Conservation (phyloP, 805 yeast genomes). For the Suhomyces faveliae region DNA sequence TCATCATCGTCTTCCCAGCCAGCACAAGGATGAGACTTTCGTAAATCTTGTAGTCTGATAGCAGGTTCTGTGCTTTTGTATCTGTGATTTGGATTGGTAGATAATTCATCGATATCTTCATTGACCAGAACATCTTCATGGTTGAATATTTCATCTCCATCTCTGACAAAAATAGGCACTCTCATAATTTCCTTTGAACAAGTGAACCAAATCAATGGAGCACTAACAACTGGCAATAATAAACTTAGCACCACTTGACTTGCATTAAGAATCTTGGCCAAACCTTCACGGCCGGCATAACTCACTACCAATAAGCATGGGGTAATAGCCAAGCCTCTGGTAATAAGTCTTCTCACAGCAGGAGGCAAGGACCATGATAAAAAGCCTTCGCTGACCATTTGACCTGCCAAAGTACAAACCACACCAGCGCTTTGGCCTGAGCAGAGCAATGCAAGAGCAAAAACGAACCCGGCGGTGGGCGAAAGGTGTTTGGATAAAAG, state of each 20-base stretch:
- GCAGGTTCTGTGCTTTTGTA: slow-evolving; percentile 39
- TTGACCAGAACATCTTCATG: slow-evolving; percentile 18
- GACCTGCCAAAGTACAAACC: slow-evolving; percentile 91
- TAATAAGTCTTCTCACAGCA: slow-evolving; percentile 72
- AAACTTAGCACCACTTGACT: slow-evolving; percentile 82
- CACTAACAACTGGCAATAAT: slow-evolving; percentile 81
- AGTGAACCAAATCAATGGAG: slow-evolving; percentile 83
- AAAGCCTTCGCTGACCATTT: slow-evolving; percentile 90
- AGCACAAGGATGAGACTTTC: slow-evolving; percentile 43
- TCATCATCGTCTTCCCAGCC: slow-evolving; percentile 41
- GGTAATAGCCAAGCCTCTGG: slow-evolving; percentile 77
- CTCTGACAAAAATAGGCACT: slow-evolving; percentile 41
- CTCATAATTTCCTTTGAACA: slow-evolving; percentile 66
- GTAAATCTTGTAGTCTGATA: slow-evolving; percentile 37
- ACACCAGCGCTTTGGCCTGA: slow-evolving; percentile 96
- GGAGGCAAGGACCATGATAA: slow-evolving; percentile 78
- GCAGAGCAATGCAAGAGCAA: slow-evolving; percentile 83
- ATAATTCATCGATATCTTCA: background rate
- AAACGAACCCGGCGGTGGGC: slow-evolving; percentile 82
- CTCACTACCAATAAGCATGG: slow-evolving; percentile 80
- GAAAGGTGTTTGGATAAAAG: slow-evolving; percentile 69
- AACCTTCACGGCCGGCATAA: slow-evolving; percentile 77
- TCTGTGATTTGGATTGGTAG: slow-evolving; percentile 13
- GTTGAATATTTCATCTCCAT: slow-evolving; percentile 25
- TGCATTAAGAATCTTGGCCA: slow-evolving; percentile 69